phyloP scores from a whole-genome alignment of 73 alveolate species.

The Paraurostyla sp. region DNA sequence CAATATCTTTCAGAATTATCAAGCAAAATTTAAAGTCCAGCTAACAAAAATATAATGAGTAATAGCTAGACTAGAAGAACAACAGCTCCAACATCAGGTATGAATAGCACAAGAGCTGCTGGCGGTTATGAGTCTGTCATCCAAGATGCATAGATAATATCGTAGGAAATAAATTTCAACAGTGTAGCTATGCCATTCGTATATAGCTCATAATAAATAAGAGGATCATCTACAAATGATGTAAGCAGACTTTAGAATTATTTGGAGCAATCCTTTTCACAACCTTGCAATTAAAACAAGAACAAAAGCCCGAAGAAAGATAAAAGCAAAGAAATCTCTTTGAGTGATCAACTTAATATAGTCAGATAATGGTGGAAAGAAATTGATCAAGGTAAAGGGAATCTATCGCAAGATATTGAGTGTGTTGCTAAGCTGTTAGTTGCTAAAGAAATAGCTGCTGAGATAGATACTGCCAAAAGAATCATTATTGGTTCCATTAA shows the following conservation, averaged over 20 bases:
- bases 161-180: not conserved
- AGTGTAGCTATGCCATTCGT: not conserved
- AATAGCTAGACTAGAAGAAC: not conserved
- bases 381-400: conserved; percentile 50
- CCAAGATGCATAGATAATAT: no score
- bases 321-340: not conserved
- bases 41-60: not conserved
- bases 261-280: not conserved
- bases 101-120: no score
- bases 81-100: conserved; percentile 35
- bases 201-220: no score
- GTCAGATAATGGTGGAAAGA: conserved; percentile 62
- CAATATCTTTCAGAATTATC: no score
- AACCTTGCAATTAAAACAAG: not conserved
- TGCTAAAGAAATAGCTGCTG: conserved; percentile 7
- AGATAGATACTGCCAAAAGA: conserved; percentile 39
- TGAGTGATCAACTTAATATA: conserved; percentile 17
- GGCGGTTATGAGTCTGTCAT: no score
- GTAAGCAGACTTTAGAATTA: not conserved
- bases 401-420: not conserved
- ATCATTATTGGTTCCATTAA: not conserved
- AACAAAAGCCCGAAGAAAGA: not conserved
- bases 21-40: not conserved
- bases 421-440: conserved; percentile 26
- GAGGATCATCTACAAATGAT: not conserved